Conservation (phyloP, 164 flowering plant genomes). For the Magnolia sinica region DNA sequence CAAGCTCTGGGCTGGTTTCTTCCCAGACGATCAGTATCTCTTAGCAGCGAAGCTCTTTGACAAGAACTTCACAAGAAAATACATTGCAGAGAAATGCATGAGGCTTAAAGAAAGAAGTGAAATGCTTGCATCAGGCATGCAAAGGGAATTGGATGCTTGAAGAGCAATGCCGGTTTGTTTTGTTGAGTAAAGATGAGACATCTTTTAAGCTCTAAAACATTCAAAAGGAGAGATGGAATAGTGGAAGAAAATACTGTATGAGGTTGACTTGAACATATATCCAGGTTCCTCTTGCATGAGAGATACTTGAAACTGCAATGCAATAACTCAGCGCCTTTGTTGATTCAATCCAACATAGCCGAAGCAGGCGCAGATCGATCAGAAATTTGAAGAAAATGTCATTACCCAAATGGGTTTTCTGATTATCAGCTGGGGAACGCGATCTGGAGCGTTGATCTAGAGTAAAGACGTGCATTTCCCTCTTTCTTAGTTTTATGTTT, state of each 20-base stretch:
- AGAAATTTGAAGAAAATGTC: conserved; percentile 23
- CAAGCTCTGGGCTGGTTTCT: conserved; percentile 39
- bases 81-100: not conserved
- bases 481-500: no score
- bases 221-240: conserved; percentile 71
- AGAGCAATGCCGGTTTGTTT: conserved; percentile 52
- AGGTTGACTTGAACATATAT: conserved; percentile 64
- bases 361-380: not conserved
- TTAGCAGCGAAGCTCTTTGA: conserved; percentile 26
- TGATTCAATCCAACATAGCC: not conserved
- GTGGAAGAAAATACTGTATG: conserved; percentile 69
- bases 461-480: no score
- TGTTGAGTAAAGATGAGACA: conserved; percentile 91
- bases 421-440: conserved; percentile 20
- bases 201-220: conserved; percentile 40
- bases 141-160: conserved; percentile 17
- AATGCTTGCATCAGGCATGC: conserved; percentile 27
- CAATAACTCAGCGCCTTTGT: conserved; percentile 21
- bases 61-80: conserved; percentile 19
- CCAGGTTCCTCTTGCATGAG: conserved; percentile 67
- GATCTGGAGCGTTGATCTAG: not conserved
- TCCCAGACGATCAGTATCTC: conserved; percentile 36
- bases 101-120: conserved; percentile 24
- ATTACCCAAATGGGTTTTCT: conserved; percentile 50
- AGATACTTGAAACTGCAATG: conserved; percentile 22